Conservation (phyloP, 2,329 filamentous ascomycete genomes). For the Phialemonium atrogriseum region DNA sequence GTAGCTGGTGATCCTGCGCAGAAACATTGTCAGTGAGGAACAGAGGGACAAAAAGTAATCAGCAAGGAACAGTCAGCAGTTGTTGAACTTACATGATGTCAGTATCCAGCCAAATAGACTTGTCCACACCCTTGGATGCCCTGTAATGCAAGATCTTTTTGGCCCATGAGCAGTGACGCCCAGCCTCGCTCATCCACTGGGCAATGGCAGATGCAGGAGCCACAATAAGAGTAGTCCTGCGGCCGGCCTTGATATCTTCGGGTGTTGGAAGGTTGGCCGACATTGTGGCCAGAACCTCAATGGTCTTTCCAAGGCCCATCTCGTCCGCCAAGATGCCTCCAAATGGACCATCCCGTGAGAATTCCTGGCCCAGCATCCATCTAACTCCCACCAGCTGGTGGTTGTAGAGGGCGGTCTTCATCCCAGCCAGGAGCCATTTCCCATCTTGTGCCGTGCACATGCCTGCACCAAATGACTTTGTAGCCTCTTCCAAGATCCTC, state of each 20-base stretch:
- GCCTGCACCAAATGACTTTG: too few relatives aligned
- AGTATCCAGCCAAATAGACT: too few relatives aligned
- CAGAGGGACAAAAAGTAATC: neutral
- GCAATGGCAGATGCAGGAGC: conserved; percentile 16
- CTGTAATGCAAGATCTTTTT: conserved; percentile 15
- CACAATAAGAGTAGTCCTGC: conserved; percentile 24
- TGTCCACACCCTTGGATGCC: too few relatives aligned
- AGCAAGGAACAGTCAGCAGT: neutral
- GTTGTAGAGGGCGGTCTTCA: conserved; percentile 33
- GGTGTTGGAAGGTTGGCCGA: conserved; percentile 26
- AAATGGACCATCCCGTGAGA: conserved; percentile 20
- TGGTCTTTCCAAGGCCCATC: conserved; percentile 60
- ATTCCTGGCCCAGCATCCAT: conserved; percentile 48
- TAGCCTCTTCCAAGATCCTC: too few relatives aligned
- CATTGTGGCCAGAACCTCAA: conserved; percentile 33
- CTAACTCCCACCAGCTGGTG: conserved; percentile 43
- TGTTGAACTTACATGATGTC: conserved; percentile 7
- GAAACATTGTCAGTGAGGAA: neutral
- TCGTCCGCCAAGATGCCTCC: conserved; percentile 54
- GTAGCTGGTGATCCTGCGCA: conserved; percentile 25
- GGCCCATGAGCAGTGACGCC: too few relatives aligned
- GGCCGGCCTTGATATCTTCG: conserved; percentile 26
- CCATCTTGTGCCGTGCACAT: too few relatives aligned
- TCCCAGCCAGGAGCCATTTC: conserved; percentile 29
- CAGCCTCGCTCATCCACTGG: conserved; percentile 23